Evolutionary conservation across 495 filamentous ascomycete species (phyloP).

Genomic region (Lophiostoma macrostomum): DNA sequence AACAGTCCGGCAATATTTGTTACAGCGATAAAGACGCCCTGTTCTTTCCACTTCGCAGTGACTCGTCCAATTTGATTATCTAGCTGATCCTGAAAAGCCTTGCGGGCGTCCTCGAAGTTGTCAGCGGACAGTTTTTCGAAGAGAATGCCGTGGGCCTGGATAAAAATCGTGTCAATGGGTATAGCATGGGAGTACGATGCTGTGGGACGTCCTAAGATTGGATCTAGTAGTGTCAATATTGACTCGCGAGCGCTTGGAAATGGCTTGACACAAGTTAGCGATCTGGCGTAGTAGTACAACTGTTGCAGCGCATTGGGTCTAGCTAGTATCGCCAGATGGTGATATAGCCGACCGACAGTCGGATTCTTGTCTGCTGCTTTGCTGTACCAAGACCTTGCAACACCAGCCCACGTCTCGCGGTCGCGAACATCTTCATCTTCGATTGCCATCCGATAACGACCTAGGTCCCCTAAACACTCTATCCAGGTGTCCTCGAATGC

Average conservation of each 20-base stretch:
- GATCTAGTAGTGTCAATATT: slow-evolving; percentile 67
- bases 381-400: slow-evolving; percentile 77
- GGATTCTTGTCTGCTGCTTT: slow-evolving; percentile 72
- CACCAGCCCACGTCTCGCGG: slow-evolving; percentile 72
- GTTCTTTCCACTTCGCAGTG: slow-evolving; percentile 59
- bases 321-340: slow-evolving; percentile 80
- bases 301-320: slow-evolving; percentile 71
- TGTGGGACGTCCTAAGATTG: slow-evolving; percentile 50
- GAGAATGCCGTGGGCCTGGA: slow-evolving; percentile 63
- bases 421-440: slow-evolving; percentile 70
- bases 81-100: slow-evolving; percentile 53
- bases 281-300: slow-evolving; percentile 63
- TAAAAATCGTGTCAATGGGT: slow-evolving; percentile 52
- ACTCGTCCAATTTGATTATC: slow-evolving; percentile 59
- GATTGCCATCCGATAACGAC: slow-evolving; percentile 72
- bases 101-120: slow-evolving; percentile 46
- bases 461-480: slow-evolving; percentile 80
- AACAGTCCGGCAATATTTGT: slow-evolving; percentile 56
- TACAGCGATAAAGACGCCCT: slow-evolving; percentile 54
- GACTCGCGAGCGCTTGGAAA: slow-evolving; percentile 58
- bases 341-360: slow-evolving; percentile 70
- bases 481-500: slow-evolving; percentile 84
- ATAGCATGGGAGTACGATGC: slow-evolving; percentile 39
- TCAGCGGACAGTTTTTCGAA: slow-evolving; percentile 56
- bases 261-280: slow-evolving; percentile 39